Percentiles rank a stretch among this genome's conserved stretches.
Conservation (phyloP, 108 stramenopile species). For the Cyclostephanos invisitatus region DNA sequence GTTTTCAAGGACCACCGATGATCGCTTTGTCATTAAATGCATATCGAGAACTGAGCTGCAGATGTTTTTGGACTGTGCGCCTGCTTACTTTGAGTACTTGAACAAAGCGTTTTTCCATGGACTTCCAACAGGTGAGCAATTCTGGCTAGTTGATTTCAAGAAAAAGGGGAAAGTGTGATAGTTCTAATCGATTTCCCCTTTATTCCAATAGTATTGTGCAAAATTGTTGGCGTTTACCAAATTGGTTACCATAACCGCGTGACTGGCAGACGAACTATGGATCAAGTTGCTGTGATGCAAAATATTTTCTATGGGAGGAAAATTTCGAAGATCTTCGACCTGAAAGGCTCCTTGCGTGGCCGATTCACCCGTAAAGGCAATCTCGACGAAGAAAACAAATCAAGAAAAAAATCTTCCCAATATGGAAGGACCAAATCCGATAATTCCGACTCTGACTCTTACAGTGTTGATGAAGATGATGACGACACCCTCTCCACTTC, state of each 20-base stretch:
- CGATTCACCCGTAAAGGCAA: slow-evolving; percentile 85
- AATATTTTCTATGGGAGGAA: slow-evolving; percentile 94
- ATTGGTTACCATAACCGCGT: slow-evolving; percentile 93
- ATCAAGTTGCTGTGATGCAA: slow-evolving; percentile 90
- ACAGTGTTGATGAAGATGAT: slow-evolving; percentile 45
- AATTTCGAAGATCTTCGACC: slow-evolving; percentile 89
- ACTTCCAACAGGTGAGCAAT: slow-evolving; percentile 56
- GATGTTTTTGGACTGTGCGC: slow-evolving; percentile 97
- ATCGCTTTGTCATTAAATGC: slow-evolving; percentile 93
- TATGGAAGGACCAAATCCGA: slow-evolving; percentile 45
- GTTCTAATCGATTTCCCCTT: too few species aligned
- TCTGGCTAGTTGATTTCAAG: too few species aligned
- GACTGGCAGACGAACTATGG: slow-evolving; percentile 93
- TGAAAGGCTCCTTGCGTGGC: slow-evolving; percentile 93
- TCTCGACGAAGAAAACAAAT: slow-evolving; percentile 37
- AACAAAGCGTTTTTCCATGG: slow-evolving; percentile 95
- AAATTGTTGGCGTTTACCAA: slow-evolving; percentile 97
- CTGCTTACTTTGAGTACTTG: slow-evolving; percentile 97
- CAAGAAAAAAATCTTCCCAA: slow-evolving; percentile 19
- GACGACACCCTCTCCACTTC: slow-evolving; percentile 25
- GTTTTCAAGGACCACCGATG: slow-evolving; percentile 80
- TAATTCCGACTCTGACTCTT: slow-evolving; percentile 36
- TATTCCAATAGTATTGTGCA: slow-evolving; percentile 91
- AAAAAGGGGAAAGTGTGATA: too few species aligned
- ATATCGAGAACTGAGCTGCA: slow-evolving; percentile 95